phyloP scores from a whole-genome alignment of 2,329 filamentous ascomycete genomes.

The Xylaria arbuscula region DNA sequence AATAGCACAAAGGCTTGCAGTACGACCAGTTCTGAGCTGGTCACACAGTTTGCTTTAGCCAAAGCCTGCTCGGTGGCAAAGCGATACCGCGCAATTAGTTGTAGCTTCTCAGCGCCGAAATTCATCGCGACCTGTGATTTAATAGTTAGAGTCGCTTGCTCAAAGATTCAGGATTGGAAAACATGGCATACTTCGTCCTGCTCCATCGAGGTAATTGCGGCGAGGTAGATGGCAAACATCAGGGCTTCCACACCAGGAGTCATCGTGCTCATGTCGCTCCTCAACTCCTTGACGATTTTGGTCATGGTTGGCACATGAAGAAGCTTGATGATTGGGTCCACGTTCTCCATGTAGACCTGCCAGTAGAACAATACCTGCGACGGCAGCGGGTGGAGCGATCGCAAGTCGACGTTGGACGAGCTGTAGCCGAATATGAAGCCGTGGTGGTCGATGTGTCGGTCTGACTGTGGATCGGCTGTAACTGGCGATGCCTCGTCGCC shows the following conservation, averaged over 20 bases:
- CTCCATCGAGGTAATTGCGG: conserved; percentile 68
- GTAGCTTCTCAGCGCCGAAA: conserved; percentile 61
- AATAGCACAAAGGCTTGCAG: conserved; percentile 72
- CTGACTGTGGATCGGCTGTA: conserved; percentile 51
- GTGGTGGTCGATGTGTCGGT: conserved; percentile 67
- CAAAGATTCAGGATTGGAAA: neutral
- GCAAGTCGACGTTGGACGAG: conserved; percentile 75
- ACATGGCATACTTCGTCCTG: conserved; percentile 63
- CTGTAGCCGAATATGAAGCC: conserved; percentile 79
- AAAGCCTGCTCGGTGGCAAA: conserved; percentile 69
- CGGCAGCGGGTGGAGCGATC: conserved; percentile 71
- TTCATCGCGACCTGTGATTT: conserved; percentile 60
- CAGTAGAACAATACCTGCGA: conserved; percentile 75
- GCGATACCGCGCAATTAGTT: conserved; percentile 60
- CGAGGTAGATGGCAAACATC: conserved; percentile 71
- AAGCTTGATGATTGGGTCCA: conserved; percentile 78
- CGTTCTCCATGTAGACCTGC: conserved; percentile 77
- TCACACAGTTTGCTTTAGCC: conserved; percentile 70
- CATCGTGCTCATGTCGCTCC: conserved; percentile 68
- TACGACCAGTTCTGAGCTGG: conserved; percentile 67
- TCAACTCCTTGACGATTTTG: conserved; percentile 69
- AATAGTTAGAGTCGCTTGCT: conserved; percentile 28
- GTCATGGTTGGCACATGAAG: conserved; percentile 76
- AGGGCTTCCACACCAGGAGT: conserved; percentile 68
- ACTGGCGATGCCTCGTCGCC: conserved; percentile 67